Evolutionary conservation across 2,329 filamentous ascomycete genomes (phyloP), one percentile per base, ranked within the genome.

Genomic region (Aspergillus thermomutatus): DNA sequence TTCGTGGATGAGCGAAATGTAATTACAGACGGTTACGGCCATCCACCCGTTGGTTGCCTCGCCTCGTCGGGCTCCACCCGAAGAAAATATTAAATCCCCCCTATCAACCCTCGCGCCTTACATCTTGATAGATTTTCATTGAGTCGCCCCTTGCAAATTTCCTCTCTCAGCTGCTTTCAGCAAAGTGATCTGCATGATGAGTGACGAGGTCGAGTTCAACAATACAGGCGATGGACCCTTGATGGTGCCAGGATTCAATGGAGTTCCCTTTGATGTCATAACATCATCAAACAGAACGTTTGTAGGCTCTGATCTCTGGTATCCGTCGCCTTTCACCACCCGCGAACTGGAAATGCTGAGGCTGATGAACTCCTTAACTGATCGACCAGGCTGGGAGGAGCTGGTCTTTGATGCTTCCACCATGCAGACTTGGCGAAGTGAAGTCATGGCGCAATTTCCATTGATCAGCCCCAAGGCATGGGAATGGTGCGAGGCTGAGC

Each of bases 391-490:
- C 34, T 59, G 55, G 56, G 26, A 59, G 17, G 26, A 43, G 21
- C 26, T 26, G 1, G 10, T 59, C 27, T 59, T 54, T 31, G 27
- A 55, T 2, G 41, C 19, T 37, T 2, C 17, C 0, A 47, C 45
- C 9, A 41, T 51, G 11, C 9, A 34, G 17, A 49, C 54, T 43
- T 60, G 56, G 59, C 43, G 26, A 23, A 37, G 52, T 45, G 53
- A 60, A 5, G 50, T 50, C 26, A 27, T 54, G 37, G 48, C 14
- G 23, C 50, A 11, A 19, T 45, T 27, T 27, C 45, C 59, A 23
- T 27, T 59, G 10, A 60, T 60, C 17, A 60, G 50, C 43, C 37
- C 45, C 4, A 60, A 59, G 51, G 51, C 59, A 14, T 60, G 59
- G 59, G 59, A 49, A 19, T 60, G 51, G 59, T 60, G 59, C 34